Base-by-base conservation (phyloP, 2,329 filamentous ascomycete genomes). In the Fonsecaea multimorphosa region DNA sequence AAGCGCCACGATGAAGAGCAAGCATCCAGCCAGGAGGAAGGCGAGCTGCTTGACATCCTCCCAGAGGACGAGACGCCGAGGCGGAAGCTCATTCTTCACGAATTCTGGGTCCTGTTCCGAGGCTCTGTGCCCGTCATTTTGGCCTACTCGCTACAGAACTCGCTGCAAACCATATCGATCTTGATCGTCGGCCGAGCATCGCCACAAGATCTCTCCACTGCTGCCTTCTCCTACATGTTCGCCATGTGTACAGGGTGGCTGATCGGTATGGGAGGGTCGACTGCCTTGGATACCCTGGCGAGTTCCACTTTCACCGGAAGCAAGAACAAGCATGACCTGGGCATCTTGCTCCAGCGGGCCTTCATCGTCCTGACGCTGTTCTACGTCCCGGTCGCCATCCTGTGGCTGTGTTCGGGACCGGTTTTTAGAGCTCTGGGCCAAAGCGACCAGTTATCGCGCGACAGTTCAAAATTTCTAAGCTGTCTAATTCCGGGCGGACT, bases 151-250 rank as follows among this genome's bases (percentile, higher is more conserved):
- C 82, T 96, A 4, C 92, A 96, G 61, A 96, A 94, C 76, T 93
- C 90, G 4, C 81, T 96, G 0, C 92, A 96, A 75, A 96, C 92
- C 0, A 76, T 91, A 1, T 95, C 91, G 0, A 91, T 96, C 3
- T 80, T 96, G 53, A 88, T 96, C 40, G 91, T 92, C 2, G 92
- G 92, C 9, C 87, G 91, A 2, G 80, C 92, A 0, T 93, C 90
- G 0, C 89, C 92, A 0, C 90, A 95, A 76, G 88, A 92, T 1
- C 80, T 96, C 6, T 91, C 92, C 0, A 91, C 90, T 0, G 89
- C 91, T 0, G 92, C 92, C 0, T 96, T 96, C 73, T 91, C 90
- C 1, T 94, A 95, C 81, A 96, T 96, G 92, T 96, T 96, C 72
- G 92, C 92, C 61, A 93, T 94, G 90, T 88, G 90, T 24, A 92